Percentiles rank a stretch among this genome's conserved stretches.
These are phyloP conservation scores for Chytriomyces hyalinus DNA, from an alignment of 192 early-diverging fungal species.

Conservation along the genomic window DNA sequence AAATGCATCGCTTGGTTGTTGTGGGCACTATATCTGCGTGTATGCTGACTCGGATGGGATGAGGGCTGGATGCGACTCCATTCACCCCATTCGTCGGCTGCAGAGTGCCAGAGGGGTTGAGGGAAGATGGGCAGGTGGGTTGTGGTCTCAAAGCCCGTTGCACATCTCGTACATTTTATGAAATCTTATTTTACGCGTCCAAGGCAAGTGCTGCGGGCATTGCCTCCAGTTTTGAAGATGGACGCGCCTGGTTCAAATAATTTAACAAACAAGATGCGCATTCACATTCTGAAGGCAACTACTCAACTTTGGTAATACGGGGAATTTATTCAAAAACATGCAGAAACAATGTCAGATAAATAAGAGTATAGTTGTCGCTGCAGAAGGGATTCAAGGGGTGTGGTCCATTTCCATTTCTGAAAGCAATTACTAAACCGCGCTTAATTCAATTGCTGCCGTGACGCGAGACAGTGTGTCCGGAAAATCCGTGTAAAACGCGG, in stretches of 20 bases:
- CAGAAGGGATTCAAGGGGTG: background rate
- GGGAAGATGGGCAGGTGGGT: background rate
- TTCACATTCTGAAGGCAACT: too few relatives aligned
- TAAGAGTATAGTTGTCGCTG: background rate
- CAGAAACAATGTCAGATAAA: background rate
- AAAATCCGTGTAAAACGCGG: constrained; percentile 23
- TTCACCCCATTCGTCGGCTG: background rate
- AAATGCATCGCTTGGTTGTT: background rate
- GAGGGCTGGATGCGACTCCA: background rate
- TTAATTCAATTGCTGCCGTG: constrained; percentile 25
- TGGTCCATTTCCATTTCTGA: too few relatives aligned
- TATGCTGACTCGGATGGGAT: background rate
- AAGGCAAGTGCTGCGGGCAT: too few relatives aligned
- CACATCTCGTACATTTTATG: too few relatives aligned
- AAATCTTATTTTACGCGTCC: too few relatives aligned
- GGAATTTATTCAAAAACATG: background rate
- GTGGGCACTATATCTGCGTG: background rate
- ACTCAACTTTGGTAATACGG: background rate
- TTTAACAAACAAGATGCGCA: too few relatives aligned
- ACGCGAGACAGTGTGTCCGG: background rate
- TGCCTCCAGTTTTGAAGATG: too few relatives aligned
- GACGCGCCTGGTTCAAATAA: too few relatives aligned
- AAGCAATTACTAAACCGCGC: background rate
- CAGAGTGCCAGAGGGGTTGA: background rate
- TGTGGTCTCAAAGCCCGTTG: background rate